Conservation (phyloP, 495 filamentous ascomycete genomes). For the Aspergillus baeticus region DNA sequence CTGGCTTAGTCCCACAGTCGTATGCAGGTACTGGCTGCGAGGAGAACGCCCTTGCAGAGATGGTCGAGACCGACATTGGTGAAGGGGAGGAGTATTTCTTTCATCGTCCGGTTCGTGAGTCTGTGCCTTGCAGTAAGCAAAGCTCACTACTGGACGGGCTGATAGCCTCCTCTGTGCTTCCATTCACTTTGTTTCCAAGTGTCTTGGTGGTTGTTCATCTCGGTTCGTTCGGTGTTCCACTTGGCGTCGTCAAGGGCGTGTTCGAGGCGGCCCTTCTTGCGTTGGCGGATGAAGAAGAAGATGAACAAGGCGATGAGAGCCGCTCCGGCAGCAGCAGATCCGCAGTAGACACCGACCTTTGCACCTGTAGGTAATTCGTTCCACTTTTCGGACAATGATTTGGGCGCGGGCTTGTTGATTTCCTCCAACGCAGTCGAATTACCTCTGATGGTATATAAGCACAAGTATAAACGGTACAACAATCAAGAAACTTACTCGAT, state of each 20-base stretch:
- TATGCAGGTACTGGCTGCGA: slow-evolving; percentile 10
- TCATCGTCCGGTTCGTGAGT: slow-evolving; percentile 13
- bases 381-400: slow-evolving; percentile 56
- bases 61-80: background rate
- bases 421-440: slow-evolving; percentile 56
- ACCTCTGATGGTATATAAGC: slow-evolving; percentile 41
- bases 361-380: slow-evolving; percentile 48
- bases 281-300: slow-evolving; percentile 66
- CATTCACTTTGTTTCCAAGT: slow-evolving; percentile 43
- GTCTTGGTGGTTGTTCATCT: slow-evolving; percentile 56
- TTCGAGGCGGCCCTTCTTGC: slow-evolving; percentile 63
- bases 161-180: slow-evolving; percentile 38
- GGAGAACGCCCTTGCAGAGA: slow-evolving; percentile 14
- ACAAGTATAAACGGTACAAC: background rate
- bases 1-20: slow-evolving; percentile 10
- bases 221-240: slow-evolving; percentile 58
- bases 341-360: slow-evolving; percentile 60
- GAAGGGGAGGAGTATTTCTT: slow-evolving; percentile 10
- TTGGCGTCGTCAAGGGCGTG: slow-evolving; percentile 54
- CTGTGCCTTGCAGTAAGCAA: background rate
- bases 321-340: slow-evolving; percentile 49
- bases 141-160: slow-evolving; percentile 30
- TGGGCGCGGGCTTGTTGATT: slow-evolving; percentile 32
- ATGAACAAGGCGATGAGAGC: slow-evolving; percentile 46
- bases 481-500: slow-evolving; percentile 47